phyloP scores from a whole-genome alignment of 106 monocot species.

The Xerophyta viscosa region DNA sequence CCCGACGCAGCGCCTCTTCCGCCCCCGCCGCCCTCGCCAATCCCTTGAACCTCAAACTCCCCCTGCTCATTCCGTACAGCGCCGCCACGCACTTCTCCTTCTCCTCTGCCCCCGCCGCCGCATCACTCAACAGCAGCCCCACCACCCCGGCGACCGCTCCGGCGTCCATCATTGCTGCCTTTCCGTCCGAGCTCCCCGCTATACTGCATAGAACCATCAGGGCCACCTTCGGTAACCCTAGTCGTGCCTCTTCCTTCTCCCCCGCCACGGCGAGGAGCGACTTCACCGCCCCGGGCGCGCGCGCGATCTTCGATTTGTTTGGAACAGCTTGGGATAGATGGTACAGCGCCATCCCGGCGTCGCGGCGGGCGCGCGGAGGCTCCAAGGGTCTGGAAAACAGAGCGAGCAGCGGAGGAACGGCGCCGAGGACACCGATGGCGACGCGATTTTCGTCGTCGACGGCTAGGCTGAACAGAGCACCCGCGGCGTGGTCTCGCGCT shows the following conservation, averaged over 20 bases:
- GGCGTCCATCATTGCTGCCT: conserved; percentile 50
- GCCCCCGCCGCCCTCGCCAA: conserved; percentile 30
- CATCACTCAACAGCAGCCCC: conserved; percentile 23
- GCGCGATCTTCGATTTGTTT: conserved; percentile 48
- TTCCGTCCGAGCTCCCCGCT: conserved; percentile 36
- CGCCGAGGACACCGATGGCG: conserved; percentile 63
- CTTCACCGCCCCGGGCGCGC: conserved; percentile 27
- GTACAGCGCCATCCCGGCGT: conserved; percentile 70
- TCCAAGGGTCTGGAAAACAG: conserved; percentile 24
- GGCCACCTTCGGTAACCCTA: conserved; percentile 18
- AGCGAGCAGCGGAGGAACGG: conserved; percentile 57
- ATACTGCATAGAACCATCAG: conserved; percentile 54
- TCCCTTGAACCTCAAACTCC: conserved; percentile 56
- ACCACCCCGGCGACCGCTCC: conserved; percentile 44
- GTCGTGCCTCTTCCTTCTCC: conserved; percentile 2
- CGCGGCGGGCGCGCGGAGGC: conserved; percentile 25
- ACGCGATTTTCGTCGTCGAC: conserved; percentile 53
- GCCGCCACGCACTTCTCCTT: conserved; percentile 26
- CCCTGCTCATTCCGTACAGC: conserved; percentile 60
- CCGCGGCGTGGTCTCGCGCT: conserved; percentile 60
- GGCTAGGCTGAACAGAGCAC: conserved; percentile 64
- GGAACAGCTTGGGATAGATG: conserved; percentile 35
- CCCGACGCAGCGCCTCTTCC: background rate
- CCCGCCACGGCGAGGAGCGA: conserved; percentile 8
- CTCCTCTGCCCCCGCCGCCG: background rate